phyloP scores from a whole-genome alignment of 768 basidiomycete species.

The Inosperma sp. region DNA sequence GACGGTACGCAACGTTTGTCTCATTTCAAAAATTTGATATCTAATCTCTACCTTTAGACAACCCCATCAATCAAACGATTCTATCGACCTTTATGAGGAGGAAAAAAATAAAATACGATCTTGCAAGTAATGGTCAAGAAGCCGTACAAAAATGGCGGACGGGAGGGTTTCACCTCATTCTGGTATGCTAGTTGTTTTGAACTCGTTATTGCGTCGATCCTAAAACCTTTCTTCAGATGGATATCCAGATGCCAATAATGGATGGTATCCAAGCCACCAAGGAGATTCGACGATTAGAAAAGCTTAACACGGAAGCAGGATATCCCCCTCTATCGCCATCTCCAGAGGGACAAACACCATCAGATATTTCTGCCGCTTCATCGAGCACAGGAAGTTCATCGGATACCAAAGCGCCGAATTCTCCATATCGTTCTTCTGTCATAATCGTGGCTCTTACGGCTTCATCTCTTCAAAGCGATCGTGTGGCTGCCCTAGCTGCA shows the following conservation, averaged over 20 bases:
- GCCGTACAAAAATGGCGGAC: conserved; percentile 94
- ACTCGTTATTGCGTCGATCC: conserved; percentile 12
- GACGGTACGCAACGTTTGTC: conserved; percentile 62
- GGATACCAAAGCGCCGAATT: conserved; percentile 45
- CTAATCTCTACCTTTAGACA: conserved; percentile 57
- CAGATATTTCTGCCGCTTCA: conserved; percentile 40
- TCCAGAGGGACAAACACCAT: conserved; percentile 51
- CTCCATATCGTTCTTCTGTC: conserved; percentile 86
- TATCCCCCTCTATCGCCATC: conserved; percentile 68
- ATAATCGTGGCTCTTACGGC: conserved; percentile 99
- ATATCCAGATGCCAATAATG: conserved; percentile 99
- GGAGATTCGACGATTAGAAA: conserved; percentile 86
- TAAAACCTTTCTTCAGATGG: conserved; percentile 63
- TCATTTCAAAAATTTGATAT: conserved; percentile 9
- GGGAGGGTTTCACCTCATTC: conserved; percentile 90
- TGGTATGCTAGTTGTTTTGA: conserved; percentile 47
- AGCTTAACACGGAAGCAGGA: conserved; percentile 55
- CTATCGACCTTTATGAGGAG: conserved; percentile 95
- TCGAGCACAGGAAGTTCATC: conserved; percentile 20
- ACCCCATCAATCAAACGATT: conserved; percentile 97
- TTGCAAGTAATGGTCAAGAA: conserved; percentile 92
- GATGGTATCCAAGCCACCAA: conserved; percentile 97
- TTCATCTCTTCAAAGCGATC: conserved; percentile 89
- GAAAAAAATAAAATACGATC: conserved; percentile 92
- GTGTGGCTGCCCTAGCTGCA: conserved; percentile 94